Conservation (phyloP, 345 rosid species). For the Diplotaxis tenuifolia region DNA sequence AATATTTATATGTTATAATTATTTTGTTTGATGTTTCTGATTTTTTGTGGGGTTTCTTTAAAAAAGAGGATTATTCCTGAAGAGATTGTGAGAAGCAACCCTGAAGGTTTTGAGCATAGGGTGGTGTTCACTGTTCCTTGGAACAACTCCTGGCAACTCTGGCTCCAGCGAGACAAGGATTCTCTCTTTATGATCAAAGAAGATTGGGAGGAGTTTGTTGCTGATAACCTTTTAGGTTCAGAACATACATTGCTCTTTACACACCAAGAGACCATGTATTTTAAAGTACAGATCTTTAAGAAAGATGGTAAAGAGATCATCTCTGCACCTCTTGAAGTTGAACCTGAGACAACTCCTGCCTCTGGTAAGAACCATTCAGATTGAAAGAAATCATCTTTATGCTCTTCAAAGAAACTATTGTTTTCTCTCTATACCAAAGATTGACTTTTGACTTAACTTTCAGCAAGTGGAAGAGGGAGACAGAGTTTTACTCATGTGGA, state of each 20-base stretch:
- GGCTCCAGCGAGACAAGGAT: conserved; percentile 17
- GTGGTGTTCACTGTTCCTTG: conserved; percentile 28
- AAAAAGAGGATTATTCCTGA: conserved; percentile 27
- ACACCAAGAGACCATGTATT: conserved; percentile 3
- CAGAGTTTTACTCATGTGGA: background rate
- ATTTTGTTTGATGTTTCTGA: background rate
- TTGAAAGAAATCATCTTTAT: background rate
- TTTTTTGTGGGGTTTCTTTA: background rate
- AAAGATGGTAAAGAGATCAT: conserved; percentile 11
- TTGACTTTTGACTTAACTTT: background rate
- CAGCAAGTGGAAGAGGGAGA: background rate
- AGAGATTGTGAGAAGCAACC: conserved; percentile 8
- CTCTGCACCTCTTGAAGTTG: background rate
- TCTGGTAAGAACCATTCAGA: conserved; percentile 12
- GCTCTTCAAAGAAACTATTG: background rate
- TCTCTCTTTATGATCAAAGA: conserved; percentile 18
- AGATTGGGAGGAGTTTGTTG: conserved; percentile 35
- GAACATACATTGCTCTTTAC: background rate
- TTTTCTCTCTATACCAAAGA: background rate
- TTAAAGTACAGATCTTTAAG: conserved; percentile 7
- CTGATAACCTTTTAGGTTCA: conserved; percentile 13
- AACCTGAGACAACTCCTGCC: conserved; percentile 9
- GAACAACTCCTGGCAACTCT: conserved; percentile 27
- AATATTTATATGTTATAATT: too few relatives aligned
- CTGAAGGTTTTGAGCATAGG: conserved; percentile 5